phyloP scores from a whole-genome alignment of 2,329 filamentous ascomycete genomes.

The Trichoderma lentiforme region DNA sequence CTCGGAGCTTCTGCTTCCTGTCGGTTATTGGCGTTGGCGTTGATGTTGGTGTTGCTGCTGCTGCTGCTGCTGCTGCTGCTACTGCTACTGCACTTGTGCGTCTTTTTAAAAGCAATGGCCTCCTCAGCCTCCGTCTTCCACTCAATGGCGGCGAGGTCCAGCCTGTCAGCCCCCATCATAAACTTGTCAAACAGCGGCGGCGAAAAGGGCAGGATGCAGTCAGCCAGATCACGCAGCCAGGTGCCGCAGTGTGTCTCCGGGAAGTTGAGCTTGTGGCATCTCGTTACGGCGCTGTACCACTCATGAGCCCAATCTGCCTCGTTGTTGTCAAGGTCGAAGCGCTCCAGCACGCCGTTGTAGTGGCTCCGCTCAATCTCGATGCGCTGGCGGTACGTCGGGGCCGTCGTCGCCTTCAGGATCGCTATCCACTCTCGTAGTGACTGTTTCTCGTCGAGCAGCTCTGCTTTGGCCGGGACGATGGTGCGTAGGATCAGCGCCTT shows the following conservation, averaged over 20 bases:
- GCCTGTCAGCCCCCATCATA: conserved; percentile 6
- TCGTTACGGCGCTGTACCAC: conserved; percentile 13
- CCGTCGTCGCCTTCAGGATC: not conserved
- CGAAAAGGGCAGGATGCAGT: conserved; percentile 6
- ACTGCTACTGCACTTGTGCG: not conserved
- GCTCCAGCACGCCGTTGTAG: conserved; percentile 11
- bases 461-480: conserved; percentile 3
- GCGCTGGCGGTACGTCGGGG: conserved; percentile 13
- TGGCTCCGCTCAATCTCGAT: conserved; percentile 9
- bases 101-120: conserved; percentile 1
- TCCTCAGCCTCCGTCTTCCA: conserved; percentile 10
- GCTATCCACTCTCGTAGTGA: conserved; percentile 11
- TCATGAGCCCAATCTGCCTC: conserved; percentile 13
- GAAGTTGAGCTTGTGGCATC: conserved; percentile 11
- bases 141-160: conserved; percentile 14
- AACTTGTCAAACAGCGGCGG: conserved; percentile 6
- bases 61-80: not conserved
- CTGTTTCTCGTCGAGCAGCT: conserved; percentile 1
- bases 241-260: conserved; percentile 15
- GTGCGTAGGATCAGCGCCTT: conserved; percentile 7
- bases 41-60: not conserved
- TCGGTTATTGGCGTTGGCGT: not conserved
- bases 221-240: conserved; percentile 14
- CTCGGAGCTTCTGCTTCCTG: not conserved
- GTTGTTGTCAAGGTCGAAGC: not conserved